Conservation (phyloP, 495 filamentous ascomycete genomes). For the Chaetomium fimeti region DNA sequence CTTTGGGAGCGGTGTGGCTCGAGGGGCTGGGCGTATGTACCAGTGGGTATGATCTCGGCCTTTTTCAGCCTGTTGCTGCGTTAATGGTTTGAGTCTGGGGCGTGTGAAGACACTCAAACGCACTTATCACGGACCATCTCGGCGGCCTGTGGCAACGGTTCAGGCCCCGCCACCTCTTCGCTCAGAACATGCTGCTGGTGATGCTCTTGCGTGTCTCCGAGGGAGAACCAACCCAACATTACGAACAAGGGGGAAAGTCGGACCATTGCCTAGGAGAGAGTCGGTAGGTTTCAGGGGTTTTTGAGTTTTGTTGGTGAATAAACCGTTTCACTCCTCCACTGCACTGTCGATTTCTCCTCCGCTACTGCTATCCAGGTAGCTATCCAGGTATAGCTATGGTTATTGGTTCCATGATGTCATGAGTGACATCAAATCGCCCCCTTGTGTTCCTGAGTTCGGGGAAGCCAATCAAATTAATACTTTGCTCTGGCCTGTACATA, state of each 20-base stretch:
- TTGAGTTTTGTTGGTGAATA: background rate
- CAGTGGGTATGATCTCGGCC: constrained; percentile 61
- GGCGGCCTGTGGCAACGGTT: background rate
- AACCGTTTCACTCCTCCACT: background rate
- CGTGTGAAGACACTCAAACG: background rate
- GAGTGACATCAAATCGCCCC: background rate
- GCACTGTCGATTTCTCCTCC: background rate
- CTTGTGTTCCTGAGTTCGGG: no score
- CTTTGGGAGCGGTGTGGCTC: no score
- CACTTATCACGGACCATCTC: constrained; percentile 7
- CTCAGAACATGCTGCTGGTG: background rate
- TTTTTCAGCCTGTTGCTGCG: constrained; percentile 48
- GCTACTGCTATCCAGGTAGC: background rate
- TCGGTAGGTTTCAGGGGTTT: background rate
- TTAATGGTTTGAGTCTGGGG: background rate
- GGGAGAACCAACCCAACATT: background rate
- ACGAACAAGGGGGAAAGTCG: background rate
- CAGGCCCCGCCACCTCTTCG: background rate
- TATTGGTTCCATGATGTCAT: background rate
- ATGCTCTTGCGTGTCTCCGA: background rate
- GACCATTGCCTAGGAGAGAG: background rate
- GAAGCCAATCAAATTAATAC: no score
- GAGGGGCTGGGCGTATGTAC: no score
- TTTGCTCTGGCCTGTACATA: no score
- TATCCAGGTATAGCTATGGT: no score